Evolutionary conservation across 2,329 filamentous ascomycete genomes (phyloP).

Genomic region (Talaromyces marneffei): DNA sequence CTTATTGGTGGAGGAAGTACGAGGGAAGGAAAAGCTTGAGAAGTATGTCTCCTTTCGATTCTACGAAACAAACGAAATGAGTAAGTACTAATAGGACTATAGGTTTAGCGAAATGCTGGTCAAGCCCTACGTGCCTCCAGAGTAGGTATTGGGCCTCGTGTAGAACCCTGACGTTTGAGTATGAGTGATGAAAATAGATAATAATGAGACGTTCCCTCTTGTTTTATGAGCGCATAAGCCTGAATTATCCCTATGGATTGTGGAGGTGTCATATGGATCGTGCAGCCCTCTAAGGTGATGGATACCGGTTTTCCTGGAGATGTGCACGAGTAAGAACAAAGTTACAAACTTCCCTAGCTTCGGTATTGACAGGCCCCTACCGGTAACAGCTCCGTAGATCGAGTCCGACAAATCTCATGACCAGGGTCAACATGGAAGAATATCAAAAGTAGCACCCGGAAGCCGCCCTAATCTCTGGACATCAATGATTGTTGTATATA

Average conservation of each 20-base stretch:
- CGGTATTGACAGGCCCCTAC: not conserved
- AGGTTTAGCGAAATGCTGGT: constrained; percentile 48
- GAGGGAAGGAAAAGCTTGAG: constrained; percentile 89
- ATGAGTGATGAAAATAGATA: constrained; percentile 14
- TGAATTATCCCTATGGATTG: not conserved
- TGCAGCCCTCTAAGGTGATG: not conserved
- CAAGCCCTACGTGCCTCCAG: constrained; percentile 43
- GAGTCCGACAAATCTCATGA: not conserved
- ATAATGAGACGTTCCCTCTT: constrained; percentile 6
- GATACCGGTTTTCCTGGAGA: not conserved
- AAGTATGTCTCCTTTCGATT: constrained; percentile 49
- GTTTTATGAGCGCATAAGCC: not conserved
- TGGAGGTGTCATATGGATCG: not conserved
- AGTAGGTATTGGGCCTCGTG: constrained; percentile 15
- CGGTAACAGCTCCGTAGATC: not conserved
- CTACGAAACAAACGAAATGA: not conserved
- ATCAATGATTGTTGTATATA: not conserved
- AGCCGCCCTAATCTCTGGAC: not conserved
- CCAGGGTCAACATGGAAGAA: not conserved
- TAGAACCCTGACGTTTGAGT: not conserved
- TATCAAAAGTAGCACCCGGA: not conserved
- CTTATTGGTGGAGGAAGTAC: constrained; percentile 86
- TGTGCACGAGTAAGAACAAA: not conserved
- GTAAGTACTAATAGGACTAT: constrained; percentile 14
- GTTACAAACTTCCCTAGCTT: not conserved